Evolutionary conservation across 2,329 filamentous ascomycete species (phyloP).

Genomic region (Orbilia ellipsospora): DNA sequence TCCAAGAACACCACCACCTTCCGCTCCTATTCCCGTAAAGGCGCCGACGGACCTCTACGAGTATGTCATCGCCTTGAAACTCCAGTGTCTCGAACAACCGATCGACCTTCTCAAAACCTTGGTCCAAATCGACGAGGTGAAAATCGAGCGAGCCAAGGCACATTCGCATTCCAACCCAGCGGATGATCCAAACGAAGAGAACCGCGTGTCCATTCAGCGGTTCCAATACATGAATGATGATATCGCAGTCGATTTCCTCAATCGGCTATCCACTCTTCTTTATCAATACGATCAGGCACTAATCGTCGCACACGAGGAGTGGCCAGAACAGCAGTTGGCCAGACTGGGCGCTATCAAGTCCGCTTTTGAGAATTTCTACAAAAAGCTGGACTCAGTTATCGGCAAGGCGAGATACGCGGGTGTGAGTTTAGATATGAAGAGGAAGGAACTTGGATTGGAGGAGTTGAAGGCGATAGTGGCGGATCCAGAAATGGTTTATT

Average conservation of each 20-base stretch:
- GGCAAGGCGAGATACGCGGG: constrained; percentile 25
- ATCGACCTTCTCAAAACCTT: constrained; percentile 7
- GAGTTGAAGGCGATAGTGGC: constrained; percentile 17
- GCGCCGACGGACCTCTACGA: constrained; percentile 14
- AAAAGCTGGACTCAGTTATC: background rate
- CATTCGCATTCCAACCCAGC: constrained; percentile 9
- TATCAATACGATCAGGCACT: constrained; percentile 30
- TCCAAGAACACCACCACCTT: background rate
- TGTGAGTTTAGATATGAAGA: constrained; percentile 14
- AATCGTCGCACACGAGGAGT: constrained; percentile 11
- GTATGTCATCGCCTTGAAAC: constrained; percentile 21
- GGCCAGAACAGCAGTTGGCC: constrained; percentile 7
- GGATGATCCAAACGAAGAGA: constrained; percentile 3
- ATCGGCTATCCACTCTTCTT: constrained; percentile 13
- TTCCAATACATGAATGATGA: constrained; percentile 35
- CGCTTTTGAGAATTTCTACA: constrained; percentile 14
- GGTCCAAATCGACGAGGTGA: constrained; percentile 26
- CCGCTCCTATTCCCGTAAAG: constrained; percentile 14
- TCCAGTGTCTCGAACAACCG: constrained; percentile 18
- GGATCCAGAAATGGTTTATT: constrained; percentile 3
- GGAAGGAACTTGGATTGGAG: constrained; percentile 11
- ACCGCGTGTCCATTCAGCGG: background rate
- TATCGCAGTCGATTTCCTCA: constrained; percentile 22
- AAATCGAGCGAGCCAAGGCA: constrained; percentile 8
- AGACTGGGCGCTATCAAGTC: constrained; percentile 1